Evolutionary conservation across 768 basidiomycete species (phyloP), one percentile per base, ranked within the genome.

Genomic region (Cystobasidiopsis lactophilus): DNA sequence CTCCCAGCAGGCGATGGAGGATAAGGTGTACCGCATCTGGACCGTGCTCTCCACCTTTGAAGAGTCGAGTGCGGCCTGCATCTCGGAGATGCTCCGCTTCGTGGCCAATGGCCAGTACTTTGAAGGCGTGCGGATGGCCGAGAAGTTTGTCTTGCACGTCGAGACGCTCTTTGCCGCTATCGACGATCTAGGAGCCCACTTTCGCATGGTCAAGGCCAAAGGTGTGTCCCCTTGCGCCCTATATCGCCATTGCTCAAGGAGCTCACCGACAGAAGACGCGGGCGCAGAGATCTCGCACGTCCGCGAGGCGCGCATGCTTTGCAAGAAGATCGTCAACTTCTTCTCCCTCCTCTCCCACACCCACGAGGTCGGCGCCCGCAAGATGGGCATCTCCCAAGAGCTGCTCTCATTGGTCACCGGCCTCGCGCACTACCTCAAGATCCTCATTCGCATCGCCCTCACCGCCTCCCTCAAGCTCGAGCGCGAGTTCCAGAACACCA

Each of bases 351-450:
- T 98, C 44, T 95, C 91, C 5, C 86, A 89, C 66, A 89, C 86
- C 23, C 86, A 91, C 67, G 85, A 91, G 66, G 82, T 85, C 3
- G 84, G 83, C 33, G 76, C 83, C 13, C 78, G 82, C 54, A 72
- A 85, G 61, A 85, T 86, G 78, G 84, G 82, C 49, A 89, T 96
- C 79, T 95, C 89, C 18, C 85, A 95, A 67, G 93, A 96, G 61
- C 72, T 98, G 13, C 77, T 96, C 33, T 86, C 89, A 18, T 77
- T 98, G 45, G 93, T 98, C 57, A 98, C 93, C 0, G 91, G 93
- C n/a, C 74, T 98, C 33, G 93, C 93, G 4, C 93, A 98, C 68
- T 96, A 98, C 68, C 79, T 98, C 64, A 98, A 98, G 72, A 96
- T 98, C 68, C 77, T 98, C 51, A 98, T 98, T 58, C 82, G 93